A percentile compares a stretch with the other conserved stretches of the same genome.
Conservation (phyloP, 192 early-diverging fungal species). For the Mortierella hygrophila region DNA sequence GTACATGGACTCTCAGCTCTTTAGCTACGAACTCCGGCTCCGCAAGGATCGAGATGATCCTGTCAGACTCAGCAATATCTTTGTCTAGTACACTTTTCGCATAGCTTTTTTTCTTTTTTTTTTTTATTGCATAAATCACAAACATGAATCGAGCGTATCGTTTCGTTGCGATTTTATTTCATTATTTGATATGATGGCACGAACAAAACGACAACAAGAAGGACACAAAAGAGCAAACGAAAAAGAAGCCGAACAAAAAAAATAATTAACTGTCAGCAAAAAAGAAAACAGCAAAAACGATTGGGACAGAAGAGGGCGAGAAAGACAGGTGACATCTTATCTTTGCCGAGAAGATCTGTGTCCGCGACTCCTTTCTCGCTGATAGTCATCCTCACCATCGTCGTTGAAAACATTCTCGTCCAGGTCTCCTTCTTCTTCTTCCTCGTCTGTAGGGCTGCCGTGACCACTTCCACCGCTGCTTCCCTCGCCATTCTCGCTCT, state of each 20-base stretch:
- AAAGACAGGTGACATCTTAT: background rate
- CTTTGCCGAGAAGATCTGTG: background rate
- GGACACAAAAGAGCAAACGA: background rate
- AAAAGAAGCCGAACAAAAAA: background rate
- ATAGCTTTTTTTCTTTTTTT: no score
- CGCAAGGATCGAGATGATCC: constrained; percentile 44
- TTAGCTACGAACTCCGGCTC: constrained; percentile 44
- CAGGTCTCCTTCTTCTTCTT: constrained; percentile 12
- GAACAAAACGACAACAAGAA: no score
- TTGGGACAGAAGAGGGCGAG: background rate
- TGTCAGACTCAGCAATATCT: constrained; percentile 23
- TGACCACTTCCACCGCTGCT: constrained; percentile 37
- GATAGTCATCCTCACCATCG: constrained; percentile 13
- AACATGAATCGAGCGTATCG: no score
- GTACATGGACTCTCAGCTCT: constrained; percentile 33
- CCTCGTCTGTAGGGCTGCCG: constrained; percentile 22
- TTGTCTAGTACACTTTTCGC: constrained; percentile 19
- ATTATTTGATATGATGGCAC: background rate
- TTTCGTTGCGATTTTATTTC: background rate
- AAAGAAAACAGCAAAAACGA: no score
- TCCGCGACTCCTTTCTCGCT: background rate
- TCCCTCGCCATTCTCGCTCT: constrained; percentile 14
- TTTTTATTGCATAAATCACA: no score
- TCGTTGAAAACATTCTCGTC: constrained; percentile 35
- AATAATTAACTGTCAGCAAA: background rate